Evolutionary conservation across 1,284 basidiomycete genomes (phyloP), one percentile per base, ranked within the genome.

Genomic region (Trichosporon asahii): DNA sequence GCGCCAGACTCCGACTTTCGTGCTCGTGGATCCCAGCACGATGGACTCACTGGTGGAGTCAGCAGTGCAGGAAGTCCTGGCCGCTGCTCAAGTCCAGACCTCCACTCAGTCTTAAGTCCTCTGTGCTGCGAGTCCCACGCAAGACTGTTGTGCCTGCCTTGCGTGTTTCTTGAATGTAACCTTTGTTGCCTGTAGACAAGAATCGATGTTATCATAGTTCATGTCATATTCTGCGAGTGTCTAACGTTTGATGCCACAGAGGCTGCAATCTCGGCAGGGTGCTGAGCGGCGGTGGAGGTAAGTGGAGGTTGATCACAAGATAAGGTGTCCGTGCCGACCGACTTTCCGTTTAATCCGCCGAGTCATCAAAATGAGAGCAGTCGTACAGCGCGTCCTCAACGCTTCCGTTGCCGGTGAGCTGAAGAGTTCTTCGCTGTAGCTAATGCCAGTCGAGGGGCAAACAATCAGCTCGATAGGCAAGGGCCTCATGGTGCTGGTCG

Each of bases 401-500:
- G 83, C 83, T 7, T 82, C 79, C 1, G 83, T 84, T 18, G 73
- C 78, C 18, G 82, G 83, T 80, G 35, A 65, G 78, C 67, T 29
- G 8, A 21, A 3, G 7, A 8, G 29, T 6, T 14, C 18, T 14
- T 14, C 25, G 11, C 15, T 7, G 53, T 6, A 49, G 68, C 71
- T 74, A 31, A 72, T 44, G 2, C 4, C 60, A 83, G 83, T 84
- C 37, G 80, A 83, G 46, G 82, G 81, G 0, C 61, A 80, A 72
- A 78, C 75, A 27, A 88, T 96, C 71, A 93, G 93, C 7, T 87
- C 88, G 35, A 95, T 95, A 74, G 90, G 90, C 12, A 86, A 86
- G 74, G 94, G 94, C 1, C 85, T 96, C 21, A 90, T 95, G 88
- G 90, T 95, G 33, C 88, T 96, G 18, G 88, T 96, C 49, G 94